Percentiles rank a stretch among this genome's conserved stretches.
These are phyloP conservation scores for Clarkia xantiana DNA, from an alignment of 345 rosid genomes.

Conservation along the genomic window DNA sequence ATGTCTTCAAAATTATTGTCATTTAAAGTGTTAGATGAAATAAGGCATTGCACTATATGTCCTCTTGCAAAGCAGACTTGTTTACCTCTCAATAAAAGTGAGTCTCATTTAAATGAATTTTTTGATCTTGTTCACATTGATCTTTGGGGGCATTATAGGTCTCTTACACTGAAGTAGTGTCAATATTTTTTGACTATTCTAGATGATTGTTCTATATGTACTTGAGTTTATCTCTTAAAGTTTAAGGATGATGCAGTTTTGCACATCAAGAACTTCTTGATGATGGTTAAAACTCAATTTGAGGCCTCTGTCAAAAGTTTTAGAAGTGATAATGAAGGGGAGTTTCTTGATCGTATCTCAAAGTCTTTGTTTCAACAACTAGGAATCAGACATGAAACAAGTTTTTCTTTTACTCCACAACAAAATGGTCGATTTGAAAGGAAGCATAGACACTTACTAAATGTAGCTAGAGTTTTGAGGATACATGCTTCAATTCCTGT, in stretches of 20 bases:
- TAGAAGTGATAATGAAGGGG: not conserved
- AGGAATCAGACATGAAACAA: not conserved
- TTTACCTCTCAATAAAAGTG: too few relatives aligned
- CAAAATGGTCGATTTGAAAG: constrained; percentile 2
- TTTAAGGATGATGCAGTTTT: not conserved
- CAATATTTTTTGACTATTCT: constrained; percentile 1
- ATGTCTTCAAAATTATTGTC: too few relatives aligned
- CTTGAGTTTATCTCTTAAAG: not conserved
- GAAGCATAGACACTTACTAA: not conserved
- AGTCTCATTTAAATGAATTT: too few relatives aligned
- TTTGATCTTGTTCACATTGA: too few relatives aligned
- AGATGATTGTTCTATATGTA: not conserved
- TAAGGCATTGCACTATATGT: not conserved
- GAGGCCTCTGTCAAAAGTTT: not conserved
- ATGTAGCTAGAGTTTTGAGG: not conserved
- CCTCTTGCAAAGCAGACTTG: too few relatives aligned
- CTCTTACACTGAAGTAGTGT: not conserved
- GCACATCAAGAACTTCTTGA: not conserved
- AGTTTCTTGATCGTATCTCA: not conserved
- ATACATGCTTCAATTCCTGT: constrained; percentile 1
- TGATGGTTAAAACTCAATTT: not conserved
- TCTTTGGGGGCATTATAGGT: not conserved
- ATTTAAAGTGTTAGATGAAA: too few relatives aligned
- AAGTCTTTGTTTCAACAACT: not conserved
- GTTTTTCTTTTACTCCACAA: not conserved